Evolutionary conservation across 1,284 basidiomycete genomes (phyloP).

Genomic region (Ustilago trichophora): DNA sequence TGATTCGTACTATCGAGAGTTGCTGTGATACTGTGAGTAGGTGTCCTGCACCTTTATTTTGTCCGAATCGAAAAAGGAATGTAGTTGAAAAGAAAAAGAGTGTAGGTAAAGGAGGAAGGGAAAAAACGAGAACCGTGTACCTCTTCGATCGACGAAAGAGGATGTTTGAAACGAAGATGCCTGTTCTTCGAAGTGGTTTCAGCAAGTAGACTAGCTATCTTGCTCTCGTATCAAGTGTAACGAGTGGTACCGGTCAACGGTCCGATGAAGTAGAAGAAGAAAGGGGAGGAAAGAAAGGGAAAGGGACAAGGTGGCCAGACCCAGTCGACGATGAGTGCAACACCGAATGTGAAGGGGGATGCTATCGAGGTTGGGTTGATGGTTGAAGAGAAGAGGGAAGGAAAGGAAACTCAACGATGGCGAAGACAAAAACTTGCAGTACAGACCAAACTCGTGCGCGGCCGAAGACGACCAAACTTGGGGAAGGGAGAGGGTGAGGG

Average conservation of each 20-base stretch:
- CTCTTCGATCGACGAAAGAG: slow-evolving; percentile 18
- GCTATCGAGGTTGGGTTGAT: no score
- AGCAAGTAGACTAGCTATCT: slow-evolving; percentile 8
- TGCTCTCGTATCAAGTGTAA: neutral
- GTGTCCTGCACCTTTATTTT: slow-evolving; percentile 44
- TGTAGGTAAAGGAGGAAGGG: neutral
- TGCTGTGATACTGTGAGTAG: no score
- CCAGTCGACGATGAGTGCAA: no score
- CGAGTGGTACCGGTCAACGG: slow-evolving; percentile 35
- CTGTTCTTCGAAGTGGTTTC: slow-evolving; percentile 5
- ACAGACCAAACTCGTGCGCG: no score
- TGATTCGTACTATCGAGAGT: no score
- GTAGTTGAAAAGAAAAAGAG: slow-evolving; percentile 5
- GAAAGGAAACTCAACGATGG: no score
- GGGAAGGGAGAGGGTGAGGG: no score
- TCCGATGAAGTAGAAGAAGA: slow-evolving; percentile 16
- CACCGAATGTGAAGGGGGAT: no score
- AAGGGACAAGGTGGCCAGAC: slow-evolving; percentile 10
- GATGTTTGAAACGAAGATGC: slow-evolving; percentile 7
- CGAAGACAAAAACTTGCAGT: no score
- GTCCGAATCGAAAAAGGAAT: slow-evolving; percentile 10
- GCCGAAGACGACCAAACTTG: no score
- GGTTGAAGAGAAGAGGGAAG: neutral
- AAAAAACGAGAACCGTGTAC: slow-evolving; percentile 11
- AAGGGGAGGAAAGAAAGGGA: neutral